A percentile compares a stretch with the other conserved stretches of the same genome.
These are phyloP conservation scores for Agroathelia rolfsii DNA, from an alignment of 1,284 basidiomycete genomes.

Conservation along the genomic window DNA sequence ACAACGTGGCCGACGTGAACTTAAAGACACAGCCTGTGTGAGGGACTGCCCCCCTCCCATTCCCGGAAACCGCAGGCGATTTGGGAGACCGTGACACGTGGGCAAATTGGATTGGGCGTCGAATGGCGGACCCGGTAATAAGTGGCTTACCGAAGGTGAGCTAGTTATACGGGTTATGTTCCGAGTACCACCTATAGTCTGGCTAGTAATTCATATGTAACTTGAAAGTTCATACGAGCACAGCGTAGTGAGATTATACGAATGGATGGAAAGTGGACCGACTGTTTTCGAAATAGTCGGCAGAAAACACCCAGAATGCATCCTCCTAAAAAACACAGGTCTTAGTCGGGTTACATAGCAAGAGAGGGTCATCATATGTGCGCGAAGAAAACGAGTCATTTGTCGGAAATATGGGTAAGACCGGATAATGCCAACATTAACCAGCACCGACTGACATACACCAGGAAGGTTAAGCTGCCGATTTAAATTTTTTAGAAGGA, in stretches of 20 bases:
- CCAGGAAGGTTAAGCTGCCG: too few species aligned
- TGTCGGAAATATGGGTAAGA: too few species aligned
- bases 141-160: conserved; percentile 34
- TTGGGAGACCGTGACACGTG: conserved; percentile 26
- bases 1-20: too few species aligned
- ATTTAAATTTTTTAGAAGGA: too few species aligned
- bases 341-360: conserved; percentile 38
- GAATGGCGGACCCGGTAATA: background rate
- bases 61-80: conserved; percentile 22
- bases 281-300: conserved; percentile 43
- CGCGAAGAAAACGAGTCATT: conserved; percentile 41
- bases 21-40: conserved; percentile 30
- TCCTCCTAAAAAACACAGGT: conserved; percentile 34
- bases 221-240: conserved; percentile 16
- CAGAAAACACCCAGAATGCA: conserved; percentile 30
- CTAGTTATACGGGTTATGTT: too few species aligned
- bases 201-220: conserved; percentile 39
- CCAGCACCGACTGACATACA: too few species aligned
- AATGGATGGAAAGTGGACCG: conserved; percentile 17
- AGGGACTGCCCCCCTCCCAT: conserved; percentile 21
- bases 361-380: conserved; percentile 36
- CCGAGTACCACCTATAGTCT: conserved; percentile 28
- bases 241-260: conserved; percentile 1
- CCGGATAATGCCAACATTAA: too few species aligned
- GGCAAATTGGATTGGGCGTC: background rate